Percentiles rank a stretch among this genome's conserved stretches.
phyloP scores from a whole-genome alignment of 768 basidiomycete species.

The Phylloporus sp. region DNA sequence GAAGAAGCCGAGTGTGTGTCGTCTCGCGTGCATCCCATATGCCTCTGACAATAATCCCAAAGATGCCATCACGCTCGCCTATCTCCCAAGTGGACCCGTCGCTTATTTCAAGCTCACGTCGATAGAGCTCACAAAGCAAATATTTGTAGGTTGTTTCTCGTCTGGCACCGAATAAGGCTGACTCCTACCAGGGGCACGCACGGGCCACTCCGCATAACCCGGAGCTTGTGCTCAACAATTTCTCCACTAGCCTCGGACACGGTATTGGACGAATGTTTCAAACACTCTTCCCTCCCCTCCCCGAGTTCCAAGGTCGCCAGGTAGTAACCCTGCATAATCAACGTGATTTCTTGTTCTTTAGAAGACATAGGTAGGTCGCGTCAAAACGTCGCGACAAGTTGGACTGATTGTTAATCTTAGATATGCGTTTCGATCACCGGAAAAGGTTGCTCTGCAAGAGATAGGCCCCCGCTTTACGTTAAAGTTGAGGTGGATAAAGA shows the following conservation, averaged over 20 bases:
- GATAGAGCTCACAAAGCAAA: constrained; percentile 78
- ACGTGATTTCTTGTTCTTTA: constrained; percentile 95
- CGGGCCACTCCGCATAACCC: constrained; percentile 89
- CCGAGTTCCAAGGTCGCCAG: constrained; percentile 93
- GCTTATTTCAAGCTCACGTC: constrained; percentile 95
- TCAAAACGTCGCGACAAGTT: neutral
- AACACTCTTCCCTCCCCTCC: constrained; percentile 90
- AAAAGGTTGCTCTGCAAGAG: constrained; percentile 91
- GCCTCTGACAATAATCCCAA: constrained; percentile 7
- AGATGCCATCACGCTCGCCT: constrained; percentile 92
- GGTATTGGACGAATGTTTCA: constrained; percentile 94
- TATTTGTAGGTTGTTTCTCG: constrained; percentile 55
- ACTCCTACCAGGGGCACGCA: constrained; percentile 70
- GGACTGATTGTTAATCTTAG: constrained; percentile 35
- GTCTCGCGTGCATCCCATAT: neutral
- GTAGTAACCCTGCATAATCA: constrained; percentile 97
- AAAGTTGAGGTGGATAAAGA: constrained; percentile 85
- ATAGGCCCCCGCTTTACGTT: constrained; percentile 97
- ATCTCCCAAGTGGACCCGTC: constrained; percentile 88
- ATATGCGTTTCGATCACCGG: constrained; percentile 87
- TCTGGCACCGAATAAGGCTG: neutral
- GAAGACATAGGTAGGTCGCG: constrained; percentile 75
- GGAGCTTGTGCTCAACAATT: constrained; percentile 91
- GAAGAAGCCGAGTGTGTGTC: constrained; percentile 81
- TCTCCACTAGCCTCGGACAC: constrained; percentile 91